phyloP scores from a whole-genome alignment of 345 rosid species.

The Moricandia arvensis region DNA sequence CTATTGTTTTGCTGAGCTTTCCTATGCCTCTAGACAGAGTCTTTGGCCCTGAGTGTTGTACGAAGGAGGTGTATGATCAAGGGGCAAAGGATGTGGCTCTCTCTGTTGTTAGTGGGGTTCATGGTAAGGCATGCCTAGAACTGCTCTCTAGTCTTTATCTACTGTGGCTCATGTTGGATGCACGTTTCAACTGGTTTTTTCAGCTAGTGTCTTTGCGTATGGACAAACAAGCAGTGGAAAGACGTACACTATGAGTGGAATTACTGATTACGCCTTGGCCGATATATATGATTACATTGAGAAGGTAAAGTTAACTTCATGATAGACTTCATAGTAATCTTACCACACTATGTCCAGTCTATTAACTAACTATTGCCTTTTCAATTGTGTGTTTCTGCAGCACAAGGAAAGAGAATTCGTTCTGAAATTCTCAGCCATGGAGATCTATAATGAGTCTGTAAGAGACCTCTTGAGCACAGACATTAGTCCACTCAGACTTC shows the following conservation, averaged over 20 bases:
- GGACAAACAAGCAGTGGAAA: constrained; percentile 99
- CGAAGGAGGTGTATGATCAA: constrained; percentile 71
- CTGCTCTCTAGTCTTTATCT: constrained; percentile 41
- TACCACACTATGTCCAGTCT: constrained; percentile 7
- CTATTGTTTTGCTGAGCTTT: constrained; percentile 19
- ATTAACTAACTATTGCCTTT: not conserved
- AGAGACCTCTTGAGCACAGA: constrained; percentile 81
- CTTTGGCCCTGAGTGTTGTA: constrained; percentile 62
- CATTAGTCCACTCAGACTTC: constrained; percentile 70
- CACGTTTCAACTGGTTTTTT: constrained; percentile 28
- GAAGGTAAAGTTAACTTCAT: constrained; percentile 44
- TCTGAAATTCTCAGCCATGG: constrained; percentile 88
- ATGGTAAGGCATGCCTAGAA: constrained; percentile 38
- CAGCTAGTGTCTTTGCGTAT: constrained; percentile 95
- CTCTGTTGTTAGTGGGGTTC: constrained; percentile 81
- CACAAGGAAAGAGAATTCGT: constrained; percentile 80
- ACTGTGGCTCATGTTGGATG: constrained; percentile 2
- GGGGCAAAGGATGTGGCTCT: constrained; percentile 89
- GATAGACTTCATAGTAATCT: not conserved
- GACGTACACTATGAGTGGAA: constrained; percentile 88
- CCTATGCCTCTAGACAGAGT: constrained; percentile 63
- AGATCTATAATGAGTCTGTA: constrained; percentile 94
- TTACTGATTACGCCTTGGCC: constrained; percentile 69
- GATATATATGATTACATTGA: constrained; percentile 78
- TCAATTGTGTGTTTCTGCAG: constrained; percentile 36